Percentiles rank a stretch among this genome's conserved stretches.
These are phyloP conservation scores for Helicosporidium sp. DNA, from an alignment of 139 green algal species.

Conservation along the genomic window DNA sequence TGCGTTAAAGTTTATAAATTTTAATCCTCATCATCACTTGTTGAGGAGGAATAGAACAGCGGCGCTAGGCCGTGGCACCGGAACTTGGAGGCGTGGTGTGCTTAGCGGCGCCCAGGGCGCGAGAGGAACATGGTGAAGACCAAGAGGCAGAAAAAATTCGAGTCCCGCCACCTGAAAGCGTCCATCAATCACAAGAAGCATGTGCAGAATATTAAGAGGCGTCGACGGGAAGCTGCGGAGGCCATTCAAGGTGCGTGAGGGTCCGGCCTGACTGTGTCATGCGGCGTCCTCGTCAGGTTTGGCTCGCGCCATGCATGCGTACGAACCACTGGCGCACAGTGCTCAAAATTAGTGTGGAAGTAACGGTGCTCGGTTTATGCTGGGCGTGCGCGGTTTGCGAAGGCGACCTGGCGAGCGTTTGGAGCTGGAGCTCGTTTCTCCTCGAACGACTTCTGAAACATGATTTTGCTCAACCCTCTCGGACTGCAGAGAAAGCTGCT, in stretches of 20 bases:
- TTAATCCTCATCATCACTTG: too few species aligned
- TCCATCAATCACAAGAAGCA: constrained; percentile 1
- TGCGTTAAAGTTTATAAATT: too few species aligned
- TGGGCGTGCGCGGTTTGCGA: neutral
- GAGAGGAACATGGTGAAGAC: neutral
- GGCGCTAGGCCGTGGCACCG: too few species aligned
- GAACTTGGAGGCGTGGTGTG: neutral
- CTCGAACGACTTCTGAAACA: too few species aligned
- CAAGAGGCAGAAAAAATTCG: constrained; percentile 5
- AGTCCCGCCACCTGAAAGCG: neutral
- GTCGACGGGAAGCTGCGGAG: neutral
- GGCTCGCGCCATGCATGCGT: neutral
- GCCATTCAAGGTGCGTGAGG: neutral
- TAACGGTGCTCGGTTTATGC: neutral
- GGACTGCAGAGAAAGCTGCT: too few species aligned
- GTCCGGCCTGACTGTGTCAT: neutral
- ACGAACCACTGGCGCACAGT: too few species aligned
- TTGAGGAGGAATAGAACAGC: too few species aligned
- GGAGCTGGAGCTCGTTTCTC: too few species aligned
- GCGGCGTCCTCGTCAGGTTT: neutral
- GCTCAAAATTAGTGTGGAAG: too few species aligned
- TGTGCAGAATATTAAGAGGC: neutral
- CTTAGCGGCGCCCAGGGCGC: neutral
- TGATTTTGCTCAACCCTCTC: too few species aligned
- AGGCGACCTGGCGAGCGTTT: too few species aligned